Evolutionary conservation across 2,329 filamentous ascomycete species (phyloP).

Genomic region (Trichoderma aggressivum): DNA sequence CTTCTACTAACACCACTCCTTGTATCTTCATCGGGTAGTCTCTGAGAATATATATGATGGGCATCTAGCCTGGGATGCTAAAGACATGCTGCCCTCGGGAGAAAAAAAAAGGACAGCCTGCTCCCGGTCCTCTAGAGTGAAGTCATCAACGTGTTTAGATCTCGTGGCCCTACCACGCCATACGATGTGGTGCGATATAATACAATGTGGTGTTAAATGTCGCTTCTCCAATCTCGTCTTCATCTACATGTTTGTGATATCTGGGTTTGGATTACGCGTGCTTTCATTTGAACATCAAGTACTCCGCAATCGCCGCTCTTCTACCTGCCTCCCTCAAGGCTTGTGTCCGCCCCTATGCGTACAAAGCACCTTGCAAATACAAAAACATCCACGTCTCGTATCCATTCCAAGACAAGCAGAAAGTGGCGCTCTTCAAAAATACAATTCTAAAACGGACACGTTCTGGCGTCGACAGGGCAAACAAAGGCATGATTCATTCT

Average conservation of each 20-base stretch:
- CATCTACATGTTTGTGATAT: not conserved
- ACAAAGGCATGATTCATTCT: slow-evolving; percentile 5
- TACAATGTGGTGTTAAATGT: too few relatives aligned
- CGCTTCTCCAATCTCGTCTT: not conserved
- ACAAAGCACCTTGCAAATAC: not conserved
- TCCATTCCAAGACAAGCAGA: not conserved
- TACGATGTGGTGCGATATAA: not conserved
- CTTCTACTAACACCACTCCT: not conserved
- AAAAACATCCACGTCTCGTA: not conserved
- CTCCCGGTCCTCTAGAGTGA: not conserved
- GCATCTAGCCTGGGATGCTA: not conserved
- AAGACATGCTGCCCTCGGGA: not conserved
- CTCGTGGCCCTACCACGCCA: not conserved
- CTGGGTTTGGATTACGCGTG: not conserved
- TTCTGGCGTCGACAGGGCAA: not conserved
- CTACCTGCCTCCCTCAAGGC: not conserved
- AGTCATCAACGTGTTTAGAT: not conserved
- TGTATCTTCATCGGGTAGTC: not conserved
- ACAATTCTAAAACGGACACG: not conserved
- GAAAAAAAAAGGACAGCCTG: not conserved
- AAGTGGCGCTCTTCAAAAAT: not conserved
- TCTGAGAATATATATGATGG: not conserved
- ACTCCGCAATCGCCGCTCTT: too few relatives aligned
- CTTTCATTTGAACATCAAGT: not conserved
- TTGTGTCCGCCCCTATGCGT: not conserved